Conservation (phyloP, 169 alveolate genomes). For the Eimeria brunetti region DNA sequence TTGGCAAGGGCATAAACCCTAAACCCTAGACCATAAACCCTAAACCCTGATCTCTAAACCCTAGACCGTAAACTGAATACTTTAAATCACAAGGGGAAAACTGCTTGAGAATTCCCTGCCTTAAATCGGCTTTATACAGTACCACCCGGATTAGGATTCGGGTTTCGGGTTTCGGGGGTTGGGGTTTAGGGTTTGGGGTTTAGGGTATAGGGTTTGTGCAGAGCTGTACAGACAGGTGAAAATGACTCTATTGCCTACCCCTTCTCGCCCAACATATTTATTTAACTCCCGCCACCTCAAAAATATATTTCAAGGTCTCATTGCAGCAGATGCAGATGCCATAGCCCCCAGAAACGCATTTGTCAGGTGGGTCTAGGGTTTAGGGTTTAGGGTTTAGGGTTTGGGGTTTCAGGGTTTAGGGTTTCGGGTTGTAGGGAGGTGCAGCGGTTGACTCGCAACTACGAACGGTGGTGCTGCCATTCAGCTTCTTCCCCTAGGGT, state of each 20-base stretch:
- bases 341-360: constrained; percentile 29
- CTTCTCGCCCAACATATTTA: constrained; percentile 96
- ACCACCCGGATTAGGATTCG: neutral
- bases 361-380: constrained; percentile 84
- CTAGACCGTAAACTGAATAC: neutral
- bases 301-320: constrained; percentile 93
- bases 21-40: constrained; percentile 14
- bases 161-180: neutral
- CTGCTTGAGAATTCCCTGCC: neutral
- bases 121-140: too few relatives aligned
- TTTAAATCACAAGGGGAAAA: neutral
- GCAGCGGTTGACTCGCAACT: neutral
- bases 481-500: neutral
- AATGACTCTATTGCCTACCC: constrained; percentile 95
- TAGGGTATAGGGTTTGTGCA: neutral
- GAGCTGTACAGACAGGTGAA: constrained; percentile 93
- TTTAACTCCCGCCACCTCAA: constrained; percentile 96
- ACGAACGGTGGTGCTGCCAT: neutral
- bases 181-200: constrained; percentile 2
- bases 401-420: constrained; percentile 20
- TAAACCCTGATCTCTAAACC: too few relatives aligned
- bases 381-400: constrained; percentile 23
- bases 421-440: neutral
- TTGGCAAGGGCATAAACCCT: constrained; percentile 77
- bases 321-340: constrained; percentile 64